Evolutionary conservation across 129 eudicot genomes (phyloP), one percentile per base, ranked within the genome.

Genomic region (Lactuca saligna): DNA sequence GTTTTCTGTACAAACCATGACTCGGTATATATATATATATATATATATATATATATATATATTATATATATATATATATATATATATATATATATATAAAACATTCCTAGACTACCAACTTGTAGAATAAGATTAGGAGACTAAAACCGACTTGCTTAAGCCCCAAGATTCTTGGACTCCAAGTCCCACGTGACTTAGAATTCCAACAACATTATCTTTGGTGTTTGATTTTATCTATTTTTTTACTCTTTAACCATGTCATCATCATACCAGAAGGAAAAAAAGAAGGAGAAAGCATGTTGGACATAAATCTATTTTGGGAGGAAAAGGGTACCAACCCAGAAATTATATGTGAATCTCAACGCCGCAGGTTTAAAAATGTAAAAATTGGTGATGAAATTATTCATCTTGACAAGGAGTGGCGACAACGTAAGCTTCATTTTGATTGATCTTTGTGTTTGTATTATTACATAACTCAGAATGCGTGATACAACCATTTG

Each of bases 281-380:
- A 33, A 44, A 59, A 55, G 69, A 35, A 42, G 14, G 57, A 46
- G 54, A 16, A 68, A 59, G 9, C 66, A 88, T 85, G 96, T 70
- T 91, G 88, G 97, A 91, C 81, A 83, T 91, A 4, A 91, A 87
- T 71, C 79, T 87, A 9, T 87, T 91, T 79, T 79, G 97, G 64
- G 90, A 72, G 65, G 96, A 91, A 49, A 91, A 87, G 75, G 96
- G 96, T 6, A 59, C 79, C 13, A 78, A 91, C 68, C 97, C 96
- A 3, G 96, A 91, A 66, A 83, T 83, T 58, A 80, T 91, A n/a
- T 77, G 97, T 1, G 97, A 91, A 59, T 91, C 92, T 11, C 92
- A 83, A 73, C 93, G 96, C 1, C 92, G 96, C 12, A 86, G 97
- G 11, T 83, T 75, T 73, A 87, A 82, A 11, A 65, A 64, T 42